These are phyloP conservation scores for Ceratocystis harringtonii DNA, from an alignment of 2,329 filamentous ascomycete genomes.

Conservation along the genomic window DNA sequence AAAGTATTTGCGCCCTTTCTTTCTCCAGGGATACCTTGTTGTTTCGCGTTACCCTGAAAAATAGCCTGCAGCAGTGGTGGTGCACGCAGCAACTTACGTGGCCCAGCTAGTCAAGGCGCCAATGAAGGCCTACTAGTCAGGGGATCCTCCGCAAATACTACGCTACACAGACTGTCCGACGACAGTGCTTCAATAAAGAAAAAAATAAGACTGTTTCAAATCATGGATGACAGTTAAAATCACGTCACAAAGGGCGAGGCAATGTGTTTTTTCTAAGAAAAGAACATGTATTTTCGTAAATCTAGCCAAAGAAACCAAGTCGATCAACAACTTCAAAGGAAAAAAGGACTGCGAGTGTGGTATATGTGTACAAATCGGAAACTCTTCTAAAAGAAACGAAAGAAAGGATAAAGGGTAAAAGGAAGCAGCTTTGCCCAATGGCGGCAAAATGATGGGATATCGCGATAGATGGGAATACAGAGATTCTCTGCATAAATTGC, in stretches of 20 bases:
- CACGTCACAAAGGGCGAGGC: not conserved
- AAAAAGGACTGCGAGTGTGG: conserved; percentile 2
- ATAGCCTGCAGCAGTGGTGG: not conserved
- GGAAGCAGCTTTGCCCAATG: conserved; percentile 1
- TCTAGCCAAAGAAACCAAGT: conserved; percentile 2
- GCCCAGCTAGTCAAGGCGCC: not conserved
- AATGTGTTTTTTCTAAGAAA: not conserved
- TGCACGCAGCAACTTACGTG: not conserved
- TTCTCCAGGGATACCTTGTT: too few species aligned
- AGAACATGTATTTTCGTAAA: not conserved
- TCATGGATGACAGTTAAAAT: not conserved
- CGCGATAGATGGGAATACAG: not conserved
- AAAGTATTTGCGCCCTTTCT: too few species aligned
- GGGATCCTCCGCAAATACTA: not conserved
- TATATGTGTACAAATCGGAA: not conserved
- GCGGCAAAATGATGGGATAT: not conserved
- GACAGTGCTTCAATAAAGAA: not conserved
- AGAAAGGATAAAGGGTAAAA: not conserved
- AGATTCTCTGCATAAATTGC: not conserved
- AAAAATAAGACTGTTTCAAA: not conserved
- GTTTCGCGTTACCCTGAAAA: too few species aligned
- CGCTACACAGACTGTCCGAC: not conserved
- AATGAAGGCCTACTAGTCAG: not conserved
- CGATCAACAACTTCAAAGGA: not conserved
- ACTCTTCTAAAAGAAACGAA: conserved; percentile 6